Evolutionary conservation across 371 early-diverging fungal genomes (phyloP), one percentile per base, ranked within the genome.

Genomic region (Synchytrium microbalum): DNA sequence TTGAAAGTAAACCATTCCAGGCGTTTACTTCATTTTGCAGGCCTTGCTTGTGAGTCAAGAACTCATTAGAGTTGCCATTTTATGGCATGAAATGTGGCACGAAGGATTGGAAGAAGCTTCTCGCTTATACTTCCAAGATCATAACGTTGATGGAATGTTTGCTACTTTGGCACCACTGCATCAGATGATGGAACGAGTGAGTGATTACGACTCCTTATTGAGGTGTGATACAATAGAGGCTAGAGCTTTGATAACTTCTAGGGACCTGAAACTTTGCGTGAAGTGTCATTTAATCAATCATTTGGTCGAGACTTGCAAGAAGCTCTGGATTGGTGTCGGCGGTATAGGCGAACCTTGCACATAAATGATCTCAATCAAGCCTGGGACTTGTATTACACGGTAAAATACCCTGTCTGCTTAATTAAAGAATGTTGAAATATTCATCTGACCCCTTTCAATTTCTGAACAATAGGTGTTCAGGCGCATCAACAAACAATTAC

Each of bases 11-110:
- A 38, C 14, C 5, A 54, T 59, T 55, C 59, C 8, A 25, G 62
- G 25, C 67, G 54, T 26, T 2, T 58, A 31, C 8, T n/a, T 38
- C 16, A 31, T 26, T 55, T 38, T 19, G 19, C 53, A 89, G 78
- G 95, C 96, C 1, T 74, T 95, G 27, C 75, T 97, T 57, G 97
- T 98, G 46, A 91, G 93, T 72, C 90, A 93, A 68, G 99, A 98
- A 64, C 87, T 98, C 19, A 95, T 97, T 67, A 89, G 98, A 27
- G 93, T 95, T 16, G 94, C 99, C 19, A 91, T 96, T 61, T 70
- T 96, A 33, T 94, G 95, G 92, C 92, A 93, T 61, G 99, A 98
- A 78, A 89, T 93, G 92, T 98, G 99, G 98, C 89, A 90, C 61
- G 95, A 97, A 68, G 94, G 94, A 1, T 73, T 98, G 19, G 92